phyloP scores from a whole-genome alignment of 441 rosid species.

The Aleurites moluccanus region DNA sequence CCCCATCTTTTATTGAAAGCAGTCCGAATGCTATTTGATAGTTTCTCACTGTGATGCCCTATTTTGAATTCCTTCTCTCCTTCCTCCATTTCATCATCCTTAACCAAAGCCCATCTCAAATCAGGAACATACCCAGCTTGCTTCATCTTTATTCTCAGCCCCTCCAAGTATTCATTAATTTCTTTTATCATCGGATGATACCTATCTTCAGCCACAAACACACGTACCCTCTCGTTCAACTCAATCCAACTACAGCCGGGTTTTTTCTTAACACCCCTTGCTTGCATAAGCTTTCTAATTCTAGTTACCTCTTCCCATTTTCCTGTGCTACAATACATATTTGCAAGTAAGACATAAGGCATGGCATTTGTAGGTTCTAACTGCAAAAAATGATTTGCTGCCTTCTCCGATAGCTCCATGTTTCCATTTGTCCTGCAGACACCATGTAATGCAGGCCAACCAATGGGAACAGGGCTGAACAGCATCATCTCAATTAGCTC shows the following conservation, averaged over 20 bases:
- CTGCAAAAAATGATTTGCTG: constrained; percentile 55
- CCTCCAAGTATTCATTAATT: constrained; percentile 55
- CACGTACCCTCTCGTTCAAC: constrained; percentile 55
- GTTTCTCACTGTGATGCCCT: constrained; percentile 81
- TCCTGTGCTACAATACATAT: constrained; percentile 61
- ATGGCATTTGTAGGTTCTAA: constrained; percentile 73
- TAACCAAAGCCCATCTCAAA: constrained; percentile 63
- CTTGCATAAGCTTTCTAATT: constrained; percentile 73
- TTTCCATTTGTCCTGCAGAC: constrained; percentile 74
- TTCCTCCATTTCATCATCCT: constrained; percentile 53
- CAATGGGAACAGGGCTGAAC: constrained; percentile 50
- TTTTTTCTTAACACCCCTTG: constrained; percentile 67
- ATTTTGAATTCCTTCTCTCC: constrained; percentile 61
- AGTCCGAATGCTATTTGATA: constrained; percentile 85
- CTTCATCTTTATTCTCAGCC: constrained; percentile 61
- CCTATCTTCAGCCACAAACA: constrained; percentile 80
- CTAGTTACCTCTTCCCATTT: constrained; percentile 69
- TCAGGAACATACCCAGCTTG: constrained; percentile 69
- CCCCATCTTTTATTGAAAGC: constrained; percentile 60
- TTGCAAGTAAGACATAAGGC: constrained; percentile 81
- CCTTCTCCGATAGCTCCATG: constrained; percentile 63
- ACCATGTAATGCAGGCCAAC: constrained; percentile 81
- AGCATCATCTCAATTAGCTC: constrained; percentile 73
- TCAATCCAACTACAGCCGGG: constrained; percentile 96
- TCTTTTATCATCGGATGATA: constrained; percentile 74